Conservation (phyloP, 306 rosid genomes). For the Cicer judaicum region DNA sequence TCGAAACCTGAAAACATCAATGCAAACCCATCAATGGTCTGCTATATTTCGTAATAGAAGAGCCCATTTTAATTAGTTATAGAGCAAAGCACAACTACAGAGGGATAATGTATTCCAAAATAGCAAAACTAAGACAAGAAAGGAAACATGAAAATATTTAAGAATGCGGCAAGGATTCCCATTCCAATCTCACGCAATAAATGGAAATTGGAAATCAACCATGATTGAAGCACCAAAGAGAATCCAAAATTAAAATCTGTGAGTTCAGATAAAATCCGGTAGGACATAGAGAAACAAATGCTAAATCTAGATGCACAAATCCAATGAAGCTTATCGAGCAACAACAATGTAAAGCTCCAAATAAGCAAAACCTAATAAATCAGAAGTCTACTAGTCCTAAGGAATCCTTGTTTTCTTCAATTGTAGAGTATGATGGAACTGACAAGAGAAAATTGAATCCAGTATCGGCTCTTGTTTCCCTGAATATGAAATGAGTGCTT, state of each 20-base stretch:
- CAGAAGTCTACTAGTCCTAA: not conserved
- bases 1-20: constrained; percentile 65
- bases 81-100: constrained; percentile 3
- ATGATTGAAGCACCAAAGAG: not conserved
- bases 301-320: not conserved
- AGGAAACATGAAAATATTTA: constrained; percentile 7
- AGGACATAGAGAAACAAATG: not conserved
- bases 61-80: not conserved
- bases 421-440: not conserved
- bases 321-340: not conserved
- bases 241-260: not conserved
- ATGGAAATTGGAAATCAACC: constrained; percentile 4
- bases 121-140: not conserved
- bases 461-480: constrained; percentile 8
- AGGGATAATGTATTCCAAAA: not conserved
- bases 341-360: constrained; percentile 19
- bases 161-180: not conserved
- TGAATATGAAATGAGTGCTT: not conserved
- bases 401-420: constrained; percentile 23
- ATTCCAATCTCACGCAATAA: not conserved
- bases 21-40: not conserved
- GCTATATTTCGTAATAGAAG: not conserved
- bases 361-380: constrained; percentile 10
- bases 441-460: constrained; percentile 17
- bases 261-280: not conserved